Conservation (phyloP, 164 flowering plant species). For the Aristolochia contorta region DNA sequence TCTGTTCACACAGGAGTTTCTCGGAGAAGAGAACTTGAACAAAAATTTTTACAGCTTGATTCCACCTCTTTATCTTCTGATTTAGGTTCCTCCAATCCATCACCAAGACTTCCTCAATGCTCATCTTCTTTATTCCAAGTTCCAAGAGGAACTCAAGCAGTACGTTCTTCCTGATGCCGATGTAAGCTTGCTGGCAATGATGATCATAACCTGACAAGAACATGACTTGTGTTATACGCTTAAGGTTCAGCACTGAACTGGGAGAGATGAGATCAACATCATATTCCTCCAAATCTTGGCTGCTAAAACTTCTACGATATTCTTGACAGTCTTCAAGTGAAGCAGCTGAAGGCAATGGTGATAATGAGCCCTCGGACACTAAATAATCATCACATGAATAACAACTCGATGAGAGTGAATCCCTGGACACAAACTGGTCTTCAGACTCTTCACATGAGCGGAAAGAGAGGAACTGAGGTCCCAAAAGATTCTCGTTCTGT, state of each 20-base stretch:
- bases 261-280: constrained; percentile 53
- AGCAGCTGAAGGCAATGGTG: constrained; percentile 45
- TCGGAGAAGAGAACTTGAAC: constrained; percentile 65
- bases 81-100: constrained; percentile 64
- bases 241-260: constrained; percentile 52
- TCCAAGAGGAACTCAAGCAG: constrained; percentile 57
- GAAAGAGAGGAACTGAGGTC: constrained; percentile 62
- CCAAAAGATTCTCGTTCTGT: constrained; percentile 54
- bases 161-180: constrained; percentile 45
- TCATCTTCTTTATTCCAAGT: constrained; percentile 68
- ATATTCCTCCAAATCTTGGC: constrained; percentile 41
- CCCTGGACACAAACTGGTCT: constrained; percentile 35
- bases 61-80: constrained; percentile 64
- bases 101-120: constrained; percentile 71
- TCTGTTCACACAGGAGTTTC: constrained; percentile 50
- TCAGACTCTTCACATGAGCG: constrained; percentile 64
- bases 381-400: constrained; percentile 50
- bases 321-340: constrained; percentile 35
- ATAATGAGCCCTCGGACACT: constrained; percentile 29
- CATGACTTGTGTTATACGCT: constrained; percentile 56
- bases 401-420: constrained; percentile 32
- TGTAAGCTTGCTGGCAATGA: constrained; percentile 68
- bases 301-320: constrained; percentile 17
- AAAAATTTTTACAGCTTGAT: constrained; percentile 52
- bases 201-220: constrained; percentile 41